Conservation (phyloP, 441 rosid genomes). For the Omphalea diandra region DNA sequence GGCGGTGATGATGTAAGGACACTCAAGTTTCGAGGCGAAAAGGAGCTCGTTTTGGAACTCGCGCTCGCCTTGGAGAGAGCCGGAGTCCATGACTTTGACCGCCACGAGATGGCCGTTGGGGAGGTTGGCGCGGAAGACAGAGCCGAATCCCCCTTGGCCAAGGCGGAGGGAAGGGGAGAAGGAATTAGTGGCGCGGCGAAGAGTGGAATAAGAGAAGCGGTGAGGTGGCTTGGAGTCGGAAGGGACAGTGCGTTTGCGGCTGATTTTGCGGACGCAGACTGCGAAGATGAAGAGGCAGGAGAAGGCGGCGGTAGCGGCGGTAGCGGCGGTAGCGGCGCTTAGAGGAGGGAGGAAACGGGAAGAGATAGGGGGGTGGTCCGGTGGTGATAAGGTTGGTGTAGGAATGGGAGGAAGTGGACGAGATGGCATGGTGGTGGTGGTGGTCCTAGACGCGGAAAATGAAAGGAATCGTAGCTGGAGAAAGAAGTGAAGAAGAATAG, state of each 20-base stretch:
- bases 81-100: conserved; percentile 88
- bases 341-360: conserved; percentile 37
- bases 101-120: conserved; percentile 43
- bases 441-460: neutral
- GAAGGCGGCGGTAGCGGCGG: conserved; percentile 54
- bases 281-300: conserved; percentile 56
- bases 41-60: conserved; percentile 94
- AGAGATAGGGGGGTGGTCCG: conserved; percentile 24
- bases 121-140: conserved; percentile 65
- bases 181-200: conserved; percentile 71
- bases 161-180: conserved; percentile 65
- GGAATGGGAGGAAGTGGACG: conserved; percentile 29
- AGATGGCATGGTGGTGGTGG: conserved; percentile 36
- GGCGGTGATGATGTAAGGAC: conserved; percentile 57
- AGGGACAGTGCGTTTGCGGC: conserved; percentile 58
- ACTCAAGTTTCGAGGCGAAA: conserved; percentile 68
- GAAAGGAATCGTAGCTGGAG: no score
- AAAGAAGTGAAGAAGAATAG: no score
- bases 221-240: conserved; percentile 62
- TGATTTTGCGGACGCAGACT: conserved; percentile 65
- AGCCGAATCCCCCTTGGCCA: conserved; percentile 95
- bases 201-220: conserved; percentile 65
- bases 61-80: conserved; percentile 85
- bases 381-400: neutral
- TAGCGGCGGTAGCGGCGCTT: conserved; percentile 46